Evolutionary conservation across 2,329 filamentous ascomycete genomes (phyloP), one percentile per base, ranked within the genome.

Genomic region (Geosmithia putterillii): DNA sequence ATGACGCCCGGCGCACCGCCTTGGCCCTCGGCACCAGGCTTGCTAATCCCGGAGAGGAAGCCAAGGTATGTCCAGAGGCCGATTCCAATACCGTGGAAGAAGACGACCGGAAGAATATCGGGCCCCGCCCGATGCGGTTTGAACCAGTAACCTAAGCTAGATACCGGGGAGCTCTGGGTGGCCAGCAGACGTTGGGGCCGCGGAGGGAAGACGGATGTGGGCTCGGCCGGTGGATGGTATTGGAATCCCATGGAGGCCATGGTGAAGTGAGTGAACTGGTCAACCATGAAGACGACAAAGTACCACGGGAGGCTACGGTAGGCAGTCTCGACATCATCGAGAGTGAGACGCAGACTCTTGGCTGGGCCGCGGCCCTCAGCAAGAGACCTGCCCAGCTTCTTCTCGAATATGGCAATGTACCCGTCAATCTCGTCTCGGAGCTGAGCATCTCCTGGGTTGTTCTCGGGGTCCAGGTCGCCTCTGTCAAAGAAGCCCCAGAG

Each of bases 41-140:
- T 48, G 5, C 49, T 52, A n/a, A 84, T 57, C 41, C 71, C 67
- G 28, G 59, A 55, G 2, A 86, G 60, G 52, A 81, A 81, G 15
- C 61, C 56, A 12, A 70, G 62, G 50, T 85, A 83, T 1, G 79
- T 72, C 54, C 74, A 73, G 2, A 86, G 67, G 0, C 82, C 81
- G 45, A 86, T 68, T 37, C 81, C 80, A 41, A 85, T 83, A 15
- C 82, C 82, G 50, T 86, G 82, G 40, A 85, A 67, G 58, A 84
- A 85, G 4, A 86, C 58, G 7, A 86, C 59, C 0, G 81, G 82
- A 0, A 73, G 59, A 42, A 67, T 68, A 7, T 47, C 46, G 4
- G 45, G 20, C 10, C 49, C 48, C 1, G 75, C 74, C 1, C 64
- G 75, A 53, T 85, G 81, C 5, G 76, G 75, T 2, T 73, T 71